Evolutionary conservation across 2,329 filamentous ascomycete genomes (phyloP), one percentile per base, ranked within the genome.

Genomic region (Trichoderma sp.): DNA sequence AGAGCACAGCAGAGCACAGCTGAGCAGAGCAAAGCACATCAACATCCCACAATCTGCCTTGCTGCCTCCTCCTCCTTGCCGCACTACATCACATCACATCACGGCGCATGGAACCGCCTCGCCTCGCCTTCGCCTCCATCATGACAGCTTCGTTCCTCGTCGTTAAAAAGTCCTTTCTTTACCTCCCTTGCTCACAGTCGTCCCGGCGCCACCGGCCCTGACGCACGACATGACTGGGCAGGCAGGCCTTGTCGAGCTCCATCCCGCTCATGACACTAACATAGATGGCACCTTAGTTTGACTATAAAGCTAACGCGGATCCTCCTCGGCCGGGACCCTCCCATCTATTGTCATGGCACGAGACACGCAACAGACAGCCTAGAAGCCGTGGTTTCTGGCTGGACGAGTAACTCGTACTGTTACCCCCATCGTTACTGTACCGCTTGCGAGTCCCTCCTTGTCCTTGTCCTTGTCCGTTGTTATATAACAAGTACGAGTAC

Each of bases 231-330:
- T 75, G 74, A 72, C 66, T 41, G 74, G 66, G 60, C 60, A 35
- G 60, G 60, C 74, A 63, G 38, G 66, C 74, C 66, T 62, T 75
- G 75, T 76, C 75, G 74, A 77, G 78, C 76, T 79, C 78, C 76
- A 75, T 78, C 75, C 76, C 35, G 76, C 75, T 45, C 74, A 71
- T 27, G 50, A 63, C 60, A 65, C 68, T 62, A 67, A 68, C 50
- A 67, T n/a, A 35, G 66, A 73, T 73, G 59, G 53, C 65, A 69
- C 64, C 53, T 68, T 71, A 71, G 50, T 68, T 78, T 78, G 75
- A 80, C 80, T 84, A 84, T 84, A 84, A 85, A 86, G 80, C 78
- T 82, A 83, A 84, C 80, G 82, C 80, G 81, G 82, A 82, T 82
- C 83, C 81, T 81, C 79, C 71, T 75, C 79, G 77, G 74, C 77